These are phyloP conservation scores for Candida oleophila DNA, from an alignment of 805 yeast genomes.

Conservation along the genomic window DNA sequence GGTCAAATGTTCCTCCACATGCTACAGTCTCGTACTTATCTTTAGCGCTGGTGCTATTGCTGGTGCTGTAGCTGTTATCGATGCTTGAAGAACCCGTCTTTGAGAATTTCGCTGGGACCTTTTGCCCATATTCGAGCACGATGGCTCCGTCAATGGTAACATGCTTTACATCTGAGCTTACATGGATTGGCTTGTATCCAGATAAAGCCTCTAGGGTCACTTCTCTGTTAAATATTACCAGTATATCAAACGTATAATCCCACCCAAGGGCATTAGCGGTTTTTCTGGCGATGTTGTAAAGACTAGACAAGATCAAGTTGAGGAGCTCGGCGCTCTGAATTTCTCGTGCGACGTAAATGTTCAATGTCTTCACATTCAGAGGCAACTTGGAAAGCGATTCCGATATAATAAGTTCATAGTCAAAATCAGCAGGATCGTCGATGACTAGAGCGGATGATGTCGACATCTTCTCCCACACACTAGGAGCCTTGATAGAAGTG, in stretches of 20 bases:
- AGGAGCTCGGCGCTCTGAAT: conserved; percentile 23
- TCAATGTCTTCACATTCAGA: conserved; percentile 11
- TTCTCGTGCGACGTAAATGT: conserved; percentile 21
- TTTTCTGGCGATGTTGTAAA: conserved; percentile 28
- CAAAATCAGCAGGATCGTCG: conserved; percentile 12
- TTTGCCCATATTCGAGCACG: neutral
- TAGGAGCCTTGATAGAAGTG: too few species aligned
- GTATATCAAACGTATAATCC: conserved; percentile 26
- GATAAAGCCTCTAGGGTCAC: neutral
- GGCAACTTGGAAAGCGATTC: conserved; percentile 5
- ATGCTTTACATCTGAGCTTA: neutral
- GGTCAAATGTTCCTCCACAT: conserved; percentile 97
- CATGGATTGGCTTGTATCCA: neutral
- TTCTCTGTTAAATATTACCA: conserved; percentile 25
- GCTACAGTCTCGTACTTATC: conserved; percentile 40
- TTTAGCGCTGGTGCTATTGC: too few species aligned
- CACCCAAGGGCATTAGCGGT: conserved; percentile 16
- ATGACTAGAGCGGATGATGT: conserved; percentile 7
- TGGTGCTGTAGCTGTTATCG: too few species aligned
- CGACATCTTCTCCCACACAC: too few species aligned
- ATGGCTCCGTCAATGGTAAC: neutral
- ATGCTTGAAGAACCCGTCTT: too few species aligned
- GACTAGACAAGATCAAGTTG: conserved; percentile 24
- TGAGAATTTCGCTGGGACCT: too few species aligned
- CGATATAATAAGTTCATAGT: conserved; percentile 8